Percentiles rank a stretch among this genome's conserved stretches.
Conservation (phyloP, 2,329 filamentous ascomycete genomes). For the Talaromyces funiculosus region DNA sequence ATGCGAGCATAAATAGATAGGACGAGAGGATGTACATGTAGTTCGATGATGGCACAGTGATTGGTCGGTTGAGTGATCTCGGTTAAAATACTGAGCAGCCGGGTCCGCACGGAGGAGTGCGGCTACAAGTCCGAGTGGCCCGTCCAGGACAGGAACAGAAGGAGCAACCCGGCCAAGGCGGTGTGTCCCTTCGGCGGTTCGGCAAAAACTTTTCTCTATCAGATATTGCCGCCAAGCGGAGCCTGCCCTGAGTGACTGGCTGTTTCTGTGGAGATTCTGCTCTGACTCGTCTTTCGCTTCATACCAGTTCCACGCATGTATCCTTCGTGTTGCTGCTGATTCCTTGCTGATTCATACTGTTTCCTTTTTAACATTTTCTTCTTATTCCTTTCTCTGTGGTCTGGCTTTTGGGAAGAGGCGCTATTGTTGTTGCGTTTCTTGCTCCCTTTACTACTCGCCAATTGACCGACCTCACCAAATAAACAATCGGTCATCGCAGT, state of each 20-base stretch:
- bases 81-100: not conserved
- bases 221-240: not conserved
- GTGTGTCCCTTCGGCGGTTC: not conserved
- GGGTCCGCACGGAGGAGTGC: not conserved
- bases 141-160: not conserved
- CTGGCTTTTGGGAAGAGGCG: not conserved
- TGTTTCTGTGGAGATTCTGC: not conserved
- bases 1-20: not conserved
- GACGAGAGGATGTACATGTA: too few species aligned
- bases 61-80: too few species aligned
- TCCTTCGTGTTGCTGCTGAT: not conserved
- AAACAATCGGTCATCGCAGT: not conserved
- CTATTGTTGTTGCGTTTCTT: not conserved
- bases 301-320: not conserved
- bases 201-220: constrained; percentile 1
- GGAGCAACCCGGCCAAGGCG: not conserved
- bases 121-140: not conserved
- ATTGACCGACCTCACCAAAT: not conserved
- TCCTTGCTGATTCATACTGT: not conserved
- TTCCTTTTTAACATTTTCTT: not conserved
- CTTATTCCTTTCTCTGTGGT: not conserved
- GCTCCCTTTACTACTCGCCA: not conserved
- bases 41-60: too few species aligned
- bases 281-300: not conserved
- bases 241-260: not conserved